Conservation (phyloP, 139 green algal species). For the Prasinococcaceae sp. region DNA sequence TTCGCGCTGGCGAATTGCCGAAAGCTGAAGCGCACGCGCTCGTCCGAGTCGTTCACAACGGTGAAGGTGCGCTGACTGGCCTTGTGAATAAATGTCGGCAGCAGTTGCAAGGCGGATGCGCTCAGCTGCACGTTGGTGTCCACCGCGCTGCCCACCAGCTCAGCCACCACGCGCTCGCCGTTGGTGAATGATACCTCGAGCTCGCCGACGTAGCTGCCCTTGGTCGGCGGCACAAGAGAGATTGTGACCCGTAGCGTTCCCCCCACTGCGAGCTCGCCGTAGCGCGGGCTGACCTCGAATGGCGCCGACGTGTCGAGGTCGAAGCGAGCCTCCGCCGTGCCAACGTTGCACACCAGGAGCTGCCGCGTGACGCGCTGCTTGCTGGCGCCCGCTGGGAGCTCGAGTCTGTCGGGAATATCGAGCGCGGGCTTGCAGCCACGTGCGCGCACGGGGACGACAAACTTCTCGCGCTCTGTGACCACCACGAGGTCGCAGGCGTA, state of each 20-base stretch:
- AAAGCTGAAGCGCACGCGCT: slow-evolving; percentile 26
- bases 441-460: slow-evolving; percentile 46
- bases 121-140: slow-evolving; percentile 46
- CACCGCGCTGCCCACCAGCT: slow-evolving; percentile 27
- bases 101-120: slow-evolving; percentile 24
- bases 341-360: slow-evolving; percentile 55
- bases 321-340: slow-evolving; percentile 39
- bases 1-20: slow-evolving; percentile 17
- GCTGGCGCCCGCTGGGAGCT: slow-evolving; percentile 22
- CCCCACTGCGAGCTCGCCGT: slow-evolving; percentile 35
- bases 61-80: slow-evolving; percentile 46
- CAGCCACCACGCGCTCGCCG: slow-evolving; percentile 21
- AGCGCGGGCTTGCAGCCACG: slow-evolving; percentile 24
- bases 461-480: slow-evolving; percentile 64
- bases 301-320: slow-evolving; percentile 24
- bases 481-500: slow-evolving; percentile 47
- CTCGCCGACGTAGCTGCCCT: slow-evolving; percentile 25
- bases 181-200: slow-evolving; percentile 43
- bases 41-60: slow-evolving; percentile 28
- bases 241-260: slow-evolving; percentile 45
- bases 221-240: slow-evolving; percentile 30
- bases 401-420: slow-evolving; percentile 49
- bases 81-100: slow-evolving; percentile 56
- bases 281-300: slow-evolving; percentile 37
- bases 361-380: slow-evolving; percentile 12